phyloP scores from a whole-genome alignment of 139 green algal species.

The Tetraselmis striata region DNA sequence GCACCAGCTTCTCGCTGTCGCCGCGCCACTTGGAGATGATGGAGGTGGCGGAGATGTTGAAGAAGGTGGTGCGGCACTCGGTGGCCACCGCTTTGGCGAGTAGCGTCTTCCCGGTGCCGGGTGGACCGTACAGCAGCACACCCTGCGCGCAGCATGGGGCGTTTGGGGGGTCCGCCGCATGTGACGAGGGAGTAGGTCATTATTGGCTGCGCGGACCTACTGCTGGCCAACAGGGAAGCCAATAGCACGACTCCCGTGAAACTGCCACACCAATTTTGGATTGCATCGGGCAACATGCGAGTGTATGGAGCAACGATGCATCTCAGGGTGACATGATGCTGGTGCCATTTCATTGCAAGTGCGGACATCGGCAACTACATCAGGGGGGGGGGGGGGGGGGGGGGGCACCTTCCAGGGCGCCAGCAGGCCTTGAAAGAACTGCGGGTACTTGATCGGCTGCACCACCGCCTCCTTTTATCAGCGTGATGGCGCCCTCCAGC shows the following conservation, averaged over 20 bases:
- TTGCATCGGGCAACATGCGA: too few species aligned
- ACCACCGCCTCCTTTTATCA: conserved; percentile 78
- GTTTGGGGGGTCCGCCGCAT: too few species aligned
- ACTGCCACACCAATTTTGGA: too few species aligned
- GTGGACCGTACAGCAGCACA: conserved; percentile 34
- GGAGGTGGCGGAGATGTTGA: conserved; percentile 67
- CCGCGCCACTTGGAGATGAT: conserved; percentile 82
- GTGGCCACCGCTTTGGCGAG: conserved; percentile 59
- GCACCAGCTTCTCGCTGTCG: conserved; percentile 72
- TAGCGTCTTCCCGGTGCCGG: conserved; percentile 46
- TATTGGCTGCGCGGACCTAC: too few species aligned
- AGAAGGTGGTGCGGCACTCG: conserved; percentile 74
- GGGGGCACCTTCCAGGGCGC: conserved; percentile 43
- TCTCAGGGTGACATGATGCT: too few species aligned
- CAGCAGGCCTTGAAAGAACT: conserved; percentile 48
- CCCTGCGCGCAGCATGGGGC: conserved; percentile 1
- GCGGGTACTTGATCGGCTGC: conserved; percentile 66
- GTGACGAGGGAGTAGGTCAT: too few species aligned
- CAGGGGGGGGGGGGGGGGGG: not conserved
- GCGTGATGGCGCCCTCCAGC: conserved; percentile 50
- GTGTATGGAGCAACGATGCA: too few species aligned
- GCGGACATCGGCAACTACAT: too few species aligned
- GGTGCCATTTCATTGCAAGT: too few species aligned
- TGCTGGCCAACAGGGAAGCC: too few species aligned
- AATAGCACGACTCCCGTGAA: too few species aligned